These are phyloP conservation scores for Pterocarpus santalinus DNA, from an alignment of 306 rosid species.

Conservation along the genomic window DNA sequence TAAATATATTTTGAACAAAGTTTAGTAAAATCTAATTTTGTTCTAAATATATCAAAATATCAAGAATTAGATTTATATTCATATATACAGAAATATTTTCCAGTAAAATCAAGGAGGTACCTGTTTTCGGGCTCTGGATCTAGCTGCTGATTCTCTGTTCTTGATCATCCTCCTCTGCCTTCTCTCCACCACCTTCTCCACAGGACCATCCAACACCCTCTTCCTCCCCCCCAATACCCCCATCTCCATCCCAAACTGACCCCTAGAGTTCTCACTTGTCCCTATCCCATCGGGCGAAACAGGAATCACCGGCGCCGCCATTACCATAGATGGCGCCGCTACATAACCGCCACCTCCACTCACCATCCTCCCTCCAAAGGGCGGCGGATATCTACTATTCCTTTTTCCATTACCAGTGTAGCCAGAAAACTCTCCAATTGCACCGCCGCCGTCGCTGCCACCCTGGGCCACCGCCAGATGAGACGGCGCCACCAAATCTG, in stretches of 20 bases:
- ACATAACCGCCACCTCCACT: slow-evolving; percentile 65
- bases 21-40: no score
- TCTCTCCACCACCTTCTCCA: slow-evolving; percentile 93
- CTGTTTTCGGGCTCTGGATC: slow-evolving; percentile 99
- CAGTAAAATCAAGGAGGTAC: slow-evolving; percentile 38
- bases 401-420: slow-evolving; percentile 62
- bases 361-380: slow-evolving; percentile 71
- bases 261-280: slow-evolving; percentile 35
- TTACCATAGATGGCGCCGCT: slow-evolving; percentile 52
- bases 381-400: slow-evolving; percentile 35
- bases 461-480: slow-evolving; percentile 57
- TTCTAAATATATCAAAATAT: no score
- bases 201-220: slow-evolving; percentile 79
- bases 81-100: no score
- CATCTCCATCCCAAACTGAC: slow-evolving; percentile 68
- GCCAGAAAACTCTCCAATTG: slow-evolving; percentile 55
- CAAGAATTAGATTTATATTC: no score
- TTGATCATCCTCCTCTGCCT: slow-evolving; percentile 98
- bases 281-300: slow-evolving; percentile 77
- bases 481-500: slow-evolving; percentile 35
- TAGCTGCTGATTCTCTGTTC: slow-evolving; percentile 95
- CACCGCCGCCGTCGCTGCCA: neutral
- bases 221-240: slow-evolving; percentile 76
- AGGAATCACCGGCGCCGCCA: slow-evolving; percentile 67
- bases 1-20: no score